These are phyloP conservation scores for Debaryomyces coudertii DNA, from an alignment of 1,139 yeast species.

Conservation along the genomic window DNA sequence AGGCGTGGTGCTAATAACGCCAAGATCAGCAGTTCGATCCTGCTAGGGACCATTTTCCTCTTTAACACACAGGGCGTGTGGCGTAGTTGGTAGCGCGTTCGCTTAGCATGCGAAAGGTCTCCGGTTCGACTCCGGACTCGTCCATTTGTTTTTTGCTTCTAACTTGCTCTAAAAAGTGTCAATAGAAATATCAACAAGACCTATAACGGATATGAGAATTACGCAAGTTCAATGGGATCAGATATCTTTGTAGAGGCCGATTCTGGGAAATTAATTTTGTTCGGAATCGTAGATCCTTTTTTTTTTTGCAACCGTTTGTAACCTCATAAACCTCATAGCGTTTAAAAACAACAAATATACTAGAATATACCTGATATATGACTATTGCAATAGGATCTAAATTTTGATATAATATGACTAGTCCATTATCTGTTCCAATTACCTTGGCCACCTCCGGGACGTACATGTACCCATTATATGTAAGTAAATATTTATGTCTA, in stretches of 20 bases:
- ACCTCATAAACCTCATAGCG: background rate
- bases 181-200: background rate
- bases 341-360: background rate
- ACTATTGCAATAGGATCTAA: background rate
- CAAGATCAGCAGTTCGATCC: constrained; percentile 87
- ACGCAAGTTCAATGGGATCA: background rate
- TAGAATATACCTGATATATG: background rate
- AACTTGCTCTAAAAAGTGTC: background rate
- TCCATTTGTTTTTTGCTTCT: constrained; percentile 54
- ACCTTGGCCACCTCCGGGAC: constrained; percentile 25
- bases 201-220: no score
- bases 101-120: constrained; percentile 90
- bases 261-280: background rate
- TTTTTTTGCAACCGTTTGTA: constrained; percentile 4
- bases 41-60: constrained; percentile 57
- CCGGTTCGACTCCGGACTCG: constrained; percentile 91
- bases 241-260: background rate
- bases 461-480: constrained; percentile 31
- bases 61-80: constrained; percentile 69
- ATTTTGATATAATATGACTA: background rate
- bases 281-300: background rate
- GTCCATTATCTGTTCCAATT: constrained; percentile 17
- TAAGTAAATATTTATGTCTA: constrained; percentile 17
- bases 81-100: constrained; percentile 94
- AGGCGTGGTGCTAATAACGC: constrained; percentile 89